A percentile compares a stretch with the other conserved stretches of the same genome.
Conservation (phyloP, 2,329 filamentous ascomycete genomes). For the Fusarium sp. region DNA sequence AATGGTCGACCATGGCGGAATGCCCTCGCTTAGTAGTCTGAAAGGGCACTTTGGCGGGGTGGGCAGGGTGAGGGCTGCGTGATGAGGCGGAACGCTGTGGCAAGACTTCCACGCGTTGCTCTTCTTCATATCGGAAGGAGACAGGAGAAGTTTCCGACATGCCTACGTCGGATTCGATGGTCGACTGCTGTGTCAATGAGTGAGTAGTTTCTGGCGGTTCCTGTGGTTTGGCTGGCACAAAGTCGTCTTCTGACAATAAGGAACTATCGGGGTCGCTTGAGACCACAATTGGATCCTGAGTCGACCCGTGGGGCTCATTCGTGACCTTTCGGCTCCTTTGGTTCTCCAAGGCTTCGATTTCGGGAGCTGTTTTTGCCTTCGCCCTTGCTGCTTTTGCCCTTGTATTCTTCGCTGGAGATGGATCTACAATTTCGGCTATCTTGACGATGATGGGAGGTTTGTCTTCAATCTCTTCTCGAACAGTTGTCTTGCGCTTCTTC, state of each 20-base stretch:
- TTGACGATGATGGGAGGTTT: background rate
- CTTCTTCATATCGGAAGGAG: background rate
- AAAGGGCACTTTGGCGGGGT: background rate
- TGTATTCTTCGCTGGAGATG: background rate
- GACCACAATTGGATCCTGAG: conserved; percentile 31
- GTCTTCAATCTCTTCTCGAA: background rate
- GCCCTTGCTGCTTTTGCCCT: background rate
- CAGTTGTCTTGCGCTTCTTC: conserved; percentile 8
- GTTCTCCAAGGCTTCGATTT: background rate
- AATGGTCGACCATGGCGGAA: background rate
- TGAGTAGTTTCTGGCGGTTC: background rate
- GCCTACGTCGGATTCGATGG: background rate
- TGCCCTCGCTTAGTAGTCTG: background rate
- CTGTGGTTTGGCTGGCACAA: background rate
- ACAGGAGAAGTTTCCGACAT: background rate
- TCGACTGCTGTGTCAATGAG: background rate
- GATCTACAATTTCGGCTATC: background rate
- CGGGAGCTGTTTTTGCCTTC: background rate
- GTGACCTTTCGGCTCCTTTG: background rate
- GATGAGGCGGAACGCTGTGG: background rate
- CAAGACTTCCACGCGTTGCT: background rate
- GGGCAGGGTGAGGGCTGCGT: background rate
- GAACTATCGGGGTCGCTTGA: conserved; percentile 38
- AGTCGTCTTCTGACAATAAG: conserved; percentile 6
- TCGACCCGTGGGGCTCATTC: background rate